phyloP scores from a whole-genome alignment of 2,329 filamentous ascomycete genomes.

The Penicillium sp. region DNA sequence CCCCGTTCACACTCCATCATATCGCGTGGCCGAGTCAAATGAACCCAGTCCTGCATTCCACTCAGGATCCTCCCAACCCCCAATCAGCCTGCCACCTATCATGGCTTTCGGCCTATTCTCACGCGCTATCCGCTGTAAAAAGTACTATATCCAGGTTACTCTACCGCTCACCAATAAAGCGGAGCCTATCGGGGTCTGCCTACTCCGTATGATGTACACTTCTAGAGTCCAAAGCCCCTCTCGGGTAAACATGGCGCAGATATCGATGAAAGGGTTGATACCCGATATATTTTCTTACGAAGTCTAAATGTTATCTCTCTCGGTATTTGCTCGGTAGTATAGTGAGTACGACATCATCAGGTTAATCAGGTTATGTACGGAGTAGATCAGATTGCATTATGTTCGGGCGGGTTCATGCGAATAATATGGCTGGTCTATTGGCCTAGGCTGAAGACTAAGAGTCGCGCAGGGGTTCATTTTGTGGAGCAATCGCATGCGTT shows the following conservation, averaged over 20 bases:
- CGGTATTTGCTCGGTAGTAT: conserved; percentile 4
- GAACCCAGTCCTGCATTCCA: conserved; percentile 11
- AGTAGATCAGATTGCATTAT: conserved; percentile 5
- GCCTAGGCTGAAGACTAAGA: background rate
- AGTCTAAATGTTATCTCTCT: background rate
- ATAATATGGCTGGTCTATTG: background rate
- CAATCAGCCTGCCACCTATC: conserved; percentile 8
- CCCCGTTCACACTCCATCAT: conserved; percentile 9
- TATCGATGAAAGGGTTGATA: background rate
- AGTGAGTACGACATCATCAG: background rate
- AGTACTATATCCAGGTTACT: conserved; percentile 3
- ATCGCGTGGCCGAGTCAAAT: conserved; percentile 28
- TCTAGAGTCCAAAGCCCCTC: background rate
- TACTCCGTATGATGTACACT: conserved; percentile 1
- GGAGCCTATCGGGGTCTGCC: background rate
- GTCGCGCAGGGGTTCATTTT: background rate
- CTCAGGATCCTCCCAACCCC: conserved; percentile 5
- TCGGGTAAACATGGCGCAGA: background rate
- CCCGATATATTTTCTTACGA: conserved; percentile 21
- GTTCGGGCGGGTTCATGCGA: conserved; percentile 14
- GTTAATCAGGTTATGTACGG: background rate
- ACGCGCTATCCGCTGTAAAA: conserved; percentile 23
- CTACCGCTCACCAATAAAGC: conserved; percentile 20
- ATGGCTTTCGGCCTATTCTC: background rate
- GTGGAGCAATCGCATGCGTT: conserved; percentile 10